These are phyloP conservation scores for Coniosporium apollinis DNA, from an alignment of 495 filamentous ascomycete species.

Conservation along the genomic window DNA sequence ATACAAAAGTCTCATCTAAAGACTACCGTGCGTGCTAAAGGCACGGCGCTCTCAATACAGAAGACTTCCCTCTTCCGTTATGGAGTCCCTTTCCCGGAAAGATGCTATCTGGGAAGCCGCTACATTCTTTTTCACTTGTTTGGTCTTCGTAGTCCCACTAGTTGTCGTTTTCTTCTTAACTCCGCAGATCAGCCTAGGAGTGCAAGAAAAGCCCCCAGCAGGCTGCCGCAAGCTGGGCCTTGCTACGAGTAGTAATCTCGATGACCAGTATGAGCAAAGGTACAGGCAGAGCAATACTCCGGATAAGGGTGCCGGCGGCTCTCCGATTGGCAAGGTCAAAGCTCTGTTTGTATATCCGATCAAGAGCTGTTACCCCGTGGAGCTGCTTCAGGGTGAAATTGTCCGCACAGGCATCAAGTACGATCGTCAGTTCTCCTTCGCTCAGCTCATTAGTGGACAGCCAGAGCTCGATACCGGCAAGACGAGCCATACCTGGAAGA, in stretches of 20 bases:
- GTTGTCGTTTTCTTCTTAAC: no score
- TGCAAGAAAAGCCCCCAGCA: no score
- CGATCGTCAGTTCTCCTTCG: slow-evolving; percentile 76
- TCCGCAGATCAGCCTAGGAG: no score
- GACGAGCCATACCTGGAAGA: slow-evolving; percentile 47
- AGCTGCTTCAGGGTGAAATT: slow-evolving; percentile 49
- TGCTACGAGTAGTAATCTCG: slow-evolving; percentile 5
- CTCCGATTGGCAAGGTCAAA: slow-evolving; percentile 42
- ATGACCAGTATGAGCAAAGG: slow-evolving; percentile 2
- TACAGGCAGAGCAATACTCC: slow-evolving; percentile 6
- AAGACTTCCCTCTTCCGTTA: no score
- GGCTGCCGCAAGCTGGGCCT: slow-evolving; percentile 9
- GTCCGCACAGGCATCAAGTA: slow-evolving; percentile 57
- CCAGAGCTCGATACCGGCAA: slow-evolving; percentile 22
- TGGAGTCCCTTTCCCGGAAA: no score
- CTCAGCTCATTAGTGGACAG: slow-evolving; percentile 38
- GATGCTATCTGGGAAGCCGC: no score
- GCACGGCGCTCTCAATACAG: no score
- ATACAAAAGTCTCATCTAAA: no score
- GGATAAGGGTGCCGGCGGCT: not conserved
- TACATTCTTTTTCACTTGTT: no score
- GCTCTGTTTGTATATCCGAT: slow-evolving; percentile 76
- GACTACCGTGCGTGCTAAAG: no score
- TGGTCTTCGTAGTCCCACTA: no score
- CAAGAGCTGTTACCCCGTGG: slow-evolving; percentile 73